phyloP scores from a whole-genome alignment of 2,329 filamentous ascomycete genomes.

The Drechslerella coelobrocha region DNA sequence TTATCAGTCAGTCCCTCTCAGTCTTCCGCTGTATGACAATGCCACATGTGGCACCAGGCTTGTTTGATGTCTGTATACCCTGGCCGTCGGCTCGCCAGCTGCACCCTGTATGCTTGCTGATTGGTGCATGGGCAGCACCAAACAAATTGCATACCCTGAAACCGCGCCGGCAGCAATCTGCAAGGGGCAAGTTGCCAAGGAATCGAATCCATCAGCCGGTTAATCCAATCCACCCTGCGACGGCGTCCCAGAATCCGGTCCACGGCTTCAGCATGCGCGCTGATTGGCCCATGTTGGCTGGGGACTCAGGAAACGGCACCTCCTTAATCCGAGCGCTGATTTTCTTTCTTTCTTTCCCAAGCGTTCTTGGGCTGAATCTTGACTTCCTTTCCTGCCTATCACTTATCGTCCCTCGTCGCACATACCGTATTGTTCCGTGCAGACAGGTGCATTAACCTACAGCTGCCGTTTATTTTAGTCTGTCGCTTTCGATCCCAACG shows the following conservation, averaged over 20 bases:
- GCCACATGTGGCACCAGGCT: neutral
- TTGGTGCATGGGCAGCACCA: neutral
- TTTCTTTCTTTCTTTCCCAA: neutral
- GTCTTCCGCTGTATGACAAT: neutral
- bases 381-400: conserved; percentile 1
- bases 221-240: neutral
- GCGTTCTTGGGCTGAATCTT: neutral
- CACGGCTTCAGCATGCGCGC: neutral
- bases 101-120: neutral
- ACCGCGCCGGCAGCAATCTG: neutral
- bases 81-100: neutral
- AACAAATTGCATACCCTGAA: neutral
- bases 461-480: conserved; percentile 7
- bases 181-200: conserved; percentile 3
- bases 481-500: neutral
- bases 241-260: neutral
- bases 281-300: neutral
- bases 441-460: neutral
- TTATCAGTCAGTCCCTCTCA: neutral
- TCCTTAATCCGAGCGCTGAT: conserved; percentile 4
- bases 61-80: neutral
- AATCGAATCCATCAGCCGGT: neutral
- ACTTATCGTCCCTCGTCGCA: conserved; percentile 3
- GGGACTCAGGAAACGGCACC: neutral
- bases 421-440: conserved; percentile 1